phyloP scores from a whole-genome alignment of 495 filamentous ascomycete species.

The Aspergillus incahuasiensis region DNA sequence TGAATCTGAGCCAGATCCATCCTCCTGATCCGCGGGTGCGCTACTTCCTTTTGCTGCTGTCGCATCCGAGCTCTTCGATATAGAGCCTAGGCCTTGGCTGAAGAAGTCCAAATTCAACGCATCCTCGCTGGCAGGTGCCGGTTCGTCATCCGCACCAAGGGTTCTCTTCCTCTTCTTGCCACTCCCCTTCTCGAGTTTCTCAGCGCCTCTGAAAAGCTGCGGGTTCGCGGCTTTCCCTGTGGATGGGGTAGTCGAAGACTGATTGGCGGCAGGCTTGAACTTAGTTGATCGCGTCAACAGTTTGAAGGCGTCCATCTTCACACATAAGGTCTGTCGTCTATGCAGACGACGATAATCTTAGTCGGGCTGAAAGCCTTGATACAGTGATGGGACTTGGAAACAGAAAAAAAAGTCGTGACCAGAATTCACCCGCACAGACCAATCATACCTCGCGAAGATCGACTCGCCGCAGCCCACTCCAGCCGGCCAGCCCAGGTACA shows the following conservation, averaged over 20 bases:
- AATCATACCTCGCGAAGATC: constrained; percentile 26
- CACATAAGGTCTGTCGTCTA: background rate
- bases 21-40: constrained; percentile 13
- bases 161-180: constrained; percentile 40
- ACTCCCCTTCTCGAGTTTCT: constrained; percentile 28
- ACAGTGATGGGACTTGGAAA: background rate
- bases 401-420: constrained; percentile 22
- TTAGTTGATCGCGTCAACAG: constrained; percentile 52
- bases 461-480: background rate
- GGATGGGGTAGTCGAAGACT: constrained; percentile 38
- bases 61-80: constrained; percentile 1
- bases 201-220: constrained; percentile 47
- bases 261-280: constrained; percentile 33
- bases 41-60: constrained; percentile 15
- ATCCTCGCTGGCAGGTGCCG: constrained; percentile 21
- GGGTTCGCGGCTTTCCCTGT: constrained; percentile 48
- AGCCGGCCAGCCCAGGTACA: background rate
- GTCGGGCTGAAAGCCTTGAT: background rate
- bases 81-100: constrained; percentile 26
- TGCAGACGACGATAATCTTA: constrained; percentile 10
- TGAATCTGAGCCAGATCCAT: constrained; percentile 26
- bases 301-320: constrained; percentile 51
- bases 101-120: constrained; percentile 37
- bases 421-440: constrained; percentile 37
- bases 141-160: constrained; percentile 17